Conservation (phyloP, 768 basidiomycete species). For the Sporobolomyces roseus region DNA sequence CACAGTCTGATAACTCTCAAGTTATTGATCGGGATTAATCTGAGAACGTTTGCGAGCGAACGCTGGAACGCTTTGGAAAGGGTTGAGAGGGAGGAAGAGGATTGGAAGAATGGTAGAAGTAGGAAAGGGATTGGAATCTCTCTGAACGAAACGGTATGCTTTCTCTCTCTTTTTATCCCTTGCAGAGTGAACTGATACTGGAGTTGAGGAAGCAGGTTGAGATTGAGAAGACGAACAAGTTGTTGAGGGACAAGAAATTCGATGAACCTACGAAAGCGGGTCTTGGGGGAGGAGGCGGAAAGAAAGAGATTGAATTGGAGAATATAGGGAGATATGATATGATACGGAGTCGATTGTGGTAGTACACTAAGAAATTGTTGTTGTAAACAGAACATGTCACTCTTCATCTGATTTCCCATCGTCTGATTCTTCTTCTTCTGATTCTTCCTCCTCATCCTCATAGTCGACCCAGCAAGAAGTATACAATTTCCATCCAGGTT, state of each 20-base stretch:
- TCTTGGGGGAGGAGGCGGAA: neutral
- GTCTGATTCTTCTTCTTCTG: too few species aligned
- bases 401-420: too few species aligned
- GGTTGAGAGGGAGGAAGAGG: constrained; percentile 47
- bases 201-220: neutral
- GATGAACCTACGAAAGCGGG: neutral
- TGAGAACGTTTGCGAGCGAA: constrained; percentile 50
- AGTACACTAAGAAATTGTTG: neutral
- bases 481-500: neutral
- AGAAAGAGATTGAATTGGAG: constrained; percentile 17
- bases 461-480: neutral
- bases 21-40: constrained; percentile 70
- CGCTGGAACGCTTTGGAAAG: constrained; percentile 48
- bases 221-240: constrained; percentile 45
- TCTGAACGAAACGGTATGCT: constrained; percentile 39
- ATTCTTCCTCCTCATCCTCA: too few species aligned
- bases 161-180: neutral
- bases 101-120: constrained; percentile 49
- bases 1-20: constrained; percentile 59
- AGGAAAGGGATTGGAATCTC: constrained; percentile 49
- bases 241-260: neutral
- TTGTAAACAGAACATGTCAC: too few species aligned
- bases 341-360: constrained; percentile 40
- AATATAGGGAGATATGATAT: constrained; percentile 39
- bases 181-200: neutral